Percentiles rank a stretch among this genome's conserved stretches.
phyloP scores from a whole-genome alignment of 768 basidiomycete species.

The Calocera cornea region DNA sequence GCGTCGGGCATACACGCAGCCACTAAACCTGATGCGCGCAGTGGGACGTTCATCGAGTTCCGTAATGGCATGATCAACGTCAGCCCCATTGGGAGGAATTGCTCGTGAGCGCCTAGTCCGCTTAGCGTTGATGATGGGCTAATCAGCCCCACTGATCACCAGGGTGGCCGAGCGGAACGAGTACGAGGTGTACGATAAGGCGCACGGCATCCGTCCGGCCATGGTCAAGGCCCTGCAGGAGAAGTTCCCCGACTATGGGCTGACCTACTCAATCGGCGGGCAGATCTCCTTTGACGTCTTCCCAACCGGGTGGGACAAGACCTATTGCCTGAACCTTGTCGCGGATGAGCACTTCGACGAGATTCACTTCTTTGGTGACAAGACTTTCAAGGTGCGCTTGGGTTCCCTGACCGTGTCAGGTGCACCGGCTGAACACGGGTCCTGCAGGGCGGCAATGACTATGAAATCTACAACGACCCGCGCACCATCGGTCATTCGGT shows the following conservation, averaged over 20 bases:
- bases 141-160: neutral
- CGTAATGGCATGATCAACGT: slow-evolving; percentile 96
- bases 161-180: slow-evolving; percentile 71
- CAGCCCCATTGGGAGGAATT: slow-evolving; percentile 90
- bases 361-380: slow-evolving; percentile 98
- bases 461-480: slow-evolving; percentile 73
- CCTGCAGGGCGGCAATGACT: slow-evolving; percentile 80
- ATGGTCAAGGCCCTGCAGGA: slow-evolving; percentile 71
- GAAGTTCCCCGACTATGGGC: slow-evolving; percentile 68
- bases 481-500: slow-evolving; percentile 84
- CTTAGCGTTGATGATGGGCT: neutral
- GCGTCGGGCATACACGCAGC: neutral
- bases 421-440: neutral
- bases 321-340: slow-evolving; percentile 70
- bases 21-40: slow-evolving; percentile 18
- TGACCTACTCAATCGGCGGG: slow-evolving; percentile 89
- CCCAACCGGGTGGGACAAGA: slow-evolving; percentile 93
- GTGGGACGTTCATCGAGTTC: slow-evolving; percentile 96
- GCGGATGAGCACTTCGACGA: slow-evolving; percentile 77
- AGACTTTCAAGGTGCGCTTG: slow-evolving; percentile 48
- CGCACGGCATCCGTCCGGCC: slow-evolving; percentile 52
- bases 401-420: neutral
- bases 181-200: slow-evolving; percentile 74
- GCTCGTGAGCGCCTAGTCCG: slow-evolving; percentile 45
- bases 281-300: slow-evolving; percentile 94